These are phyloP conservation scores for Chalciporus piperatus DNA, from an alignment of 768 basidiomycete species.

Conservation along the genomic window DNA sequence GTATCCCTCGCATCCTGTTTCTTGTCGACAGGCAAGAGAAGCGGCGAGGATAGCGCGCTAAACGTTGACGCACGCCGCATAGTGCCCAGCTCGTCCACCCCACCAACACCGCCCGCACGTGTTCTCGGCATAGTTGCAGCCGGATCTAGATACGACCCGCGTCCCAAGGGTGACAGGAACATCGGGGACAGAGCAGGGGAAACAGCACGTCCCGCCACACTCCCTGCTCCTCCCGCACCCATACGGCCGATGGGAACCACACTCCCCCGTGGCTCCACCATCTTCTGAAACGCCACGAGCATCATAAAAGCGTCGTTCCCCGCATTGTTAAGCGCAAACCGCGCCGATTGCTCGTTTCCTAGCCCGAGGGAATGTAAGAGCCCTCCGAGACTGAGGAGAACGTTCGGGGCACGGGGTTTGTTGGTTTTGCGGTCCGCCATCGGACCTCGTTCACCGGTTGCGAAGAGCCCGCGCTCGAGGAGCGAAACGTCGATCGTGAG, in stretches of 20 bases:
- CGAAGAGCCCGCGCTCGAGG: slow-evolving; percentile 64
- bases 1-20: background rate
- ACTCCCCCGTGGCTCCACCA: slow-evolving; percentile 63
- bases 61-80: slow-evolving; percentile 29
- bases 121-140: background rate
- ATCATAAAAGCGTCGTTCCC: slow-evolving; percentile 77
- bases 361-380: slow-evolving; percentile 58
- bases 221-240: background rate
- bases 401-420: slow-evolving; percentile 46
- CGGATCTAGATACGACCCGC: no score
- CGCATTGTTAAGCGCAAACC: slow-evolving; percentile 61
- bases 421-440: slow-evolving; percentile 64
- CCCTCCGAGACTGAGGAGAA: slow-evolving; percentile 60
- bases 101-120: background rate
- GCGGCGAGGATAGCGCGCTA: slow-evolving; percentile 3
- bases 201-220: background rate
- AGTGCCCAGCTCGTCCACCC: slow-evolving; percentile 40
- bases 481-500: slow-evolving; percentile 63
- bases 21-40: slow-evolving; percentile 2
- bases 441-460: slow-evolving; percentile 50
- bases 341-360: slow-evolving; percentile 3
- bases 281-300: slow-evolving; percentile 65
- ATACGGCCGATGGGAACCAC: background rate
- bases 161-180: background rate
- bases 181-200: background rate